Evolutionary conservation across 257 asterid species (phyloP).

Genomic region (Mentha longifolia): DNA sequence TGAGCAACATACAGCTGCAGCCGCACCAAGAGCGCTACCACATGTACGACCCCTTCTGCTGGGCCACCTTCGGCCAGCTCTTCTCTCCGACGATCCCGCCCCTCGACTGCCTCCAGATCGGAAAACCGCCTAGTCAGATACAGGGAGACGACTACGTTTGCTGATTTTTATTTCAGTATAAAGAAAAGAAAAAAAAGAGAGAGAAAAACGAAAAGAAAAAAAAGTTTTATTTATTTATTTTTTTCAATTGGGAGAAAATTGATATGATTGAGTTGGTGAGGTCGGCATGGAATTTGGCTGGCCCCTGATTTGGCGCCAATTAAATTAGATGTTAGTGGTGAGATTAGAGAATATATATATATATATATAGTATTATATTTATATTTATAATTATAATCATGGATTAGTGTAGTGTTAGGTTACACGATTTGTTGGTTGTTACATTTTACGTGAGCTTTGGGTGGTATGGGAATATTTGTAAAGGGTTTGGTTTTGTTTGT

Average conservation of each 20-base stretch:
- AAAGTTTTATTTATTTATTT: too few relatives aligned
- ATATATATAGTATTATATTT: too few relatives aligned
- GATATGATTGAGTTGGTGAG: conserved; percentile 61
- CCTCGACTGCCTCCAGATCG: conserved; percentile 60
- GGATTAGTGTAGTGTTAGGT: conserved; percentile 20
- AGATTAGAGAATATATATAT: conserved; percentile 36
- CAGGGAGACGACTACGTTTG: conserved; percentile 73
- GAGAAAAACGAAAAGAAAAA: background rate
- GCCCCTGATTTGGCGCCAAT: conserved; percentile 47
- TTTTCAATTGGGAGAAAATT: conserved; percentile 11
- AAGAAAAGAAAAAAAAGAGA: background rate
- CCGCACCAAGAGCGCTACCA: conserved; percentile 69
- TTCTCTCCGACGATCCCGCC: conserved; percentile 79
- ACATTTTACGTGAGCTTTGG: conserved; percentile 25
- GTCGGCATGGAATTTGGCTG: conserved; percentile 55
- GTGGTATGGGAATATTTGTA: background rate
- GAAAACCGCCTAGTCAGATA: conserved; percentile 70
- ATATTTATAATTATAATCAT: too few relatives aligned
- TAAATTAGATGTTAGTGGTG: conserved; percentile 31
- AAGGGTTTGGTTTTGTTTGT: background rate
- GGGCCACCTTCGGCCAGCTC: conserved; percentile 87
- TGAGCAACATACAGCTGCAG: conserved; percentile 58
- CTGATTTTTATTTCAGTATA: conserved; percentile 22
- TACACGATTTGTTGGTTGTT: conserved; percentile 34
- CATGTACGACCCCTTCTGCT: conserved; percentile 87